Evolutionary conservation across 371 early-diverging fungal species (phyloP).

Genomic region (Funneliformis caledonium): DNA sequence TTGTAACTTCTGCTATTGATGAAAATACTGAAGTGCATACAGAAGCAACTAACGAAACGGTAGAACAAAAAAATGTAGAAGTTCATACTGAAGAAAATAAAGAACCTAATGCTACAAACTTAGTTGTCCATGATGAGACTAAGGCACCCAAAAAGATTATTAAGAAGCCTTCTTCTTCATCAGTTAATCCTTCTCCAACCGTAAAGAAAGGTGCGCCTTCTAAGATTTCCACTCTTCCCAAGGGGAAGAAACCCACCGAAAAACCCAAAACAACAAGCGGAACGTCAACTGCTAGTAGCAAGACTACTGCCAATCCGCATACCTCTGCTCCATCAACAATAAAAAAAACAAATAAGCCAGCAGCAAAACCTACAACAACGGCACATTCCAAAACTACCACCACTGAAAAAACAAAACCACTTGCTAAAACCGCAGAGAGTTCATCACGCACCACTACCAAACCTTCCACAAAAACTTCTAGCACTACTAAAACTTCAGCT

Average conservation of each 20-base stretch:
- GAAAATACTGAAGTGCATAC: neutral
- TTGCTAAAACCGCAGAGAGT: neutral
- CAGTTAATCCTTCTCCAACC: neutral
- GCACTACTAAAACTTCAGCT: neutral
- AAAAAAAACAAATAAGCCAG: neutral
- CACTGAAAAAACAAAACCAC: neutral
- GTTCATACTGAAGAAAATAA: neutral
- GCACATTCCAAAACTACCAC: neutral
- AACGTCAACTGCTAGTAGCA: neutral
- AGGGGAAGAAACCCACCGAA: neutral
- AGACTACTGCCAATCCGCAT: neutral
- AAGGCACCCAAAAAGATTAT: neutral
- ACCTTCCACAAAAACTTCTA: neutral
- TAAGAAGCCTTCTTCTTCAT: neutral
- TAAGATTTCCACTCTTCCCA: neutral
- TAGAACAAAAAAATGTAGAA: neutral
- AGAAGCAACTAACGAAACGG: neutral
- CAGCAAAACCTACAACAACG: neutral
- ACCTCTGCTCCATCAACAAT: neutral
- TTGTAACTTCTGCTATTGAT: neutral
- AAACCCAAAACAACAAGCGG: conserved; percentile 4
- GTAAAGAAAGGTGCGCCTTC: neutral
- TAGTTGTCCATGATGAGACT: neutral
- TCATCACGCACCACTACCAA: neutral
- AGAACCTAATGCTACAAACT: neutral